Base-by-base conservation (phyloP, 148 eudicot genomes). In the Rhododendron molle region DNA sequence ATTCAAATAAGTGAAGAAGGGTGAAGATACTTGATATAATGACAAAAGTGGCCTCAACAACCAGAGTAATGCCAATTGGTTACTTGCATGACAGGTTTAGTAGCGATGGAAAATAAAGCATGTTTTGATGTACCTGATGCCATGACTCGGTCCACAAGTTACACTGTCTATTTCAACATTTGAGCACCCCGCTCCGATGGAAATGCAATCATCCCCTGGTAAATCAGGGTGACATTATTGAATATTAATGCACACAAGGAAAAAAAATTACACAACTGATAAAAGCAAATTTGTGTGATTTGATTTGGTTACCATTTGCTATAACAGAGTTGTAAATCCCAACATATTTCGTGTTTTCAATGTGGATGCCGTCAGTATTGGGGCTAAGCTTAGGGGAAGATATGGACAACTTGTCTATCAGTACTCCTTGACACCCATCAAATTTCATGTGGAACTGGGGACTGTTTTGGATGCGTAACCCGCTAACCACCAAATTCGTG, bases 151-250 rank as follows among this genome's bases (percentile, higher is more conserved):
- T 78, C 95, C 95, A 71, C 98, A 97, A 11, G 95, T 94, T 47
- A 97, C 96, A 50, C 92, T 91, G 81, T 95, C 95, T 26, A 95
- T 95, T 23, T 97, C 92, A 36, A 97, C 98, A 81, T 95, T 89
- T 67, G 91, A 87, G 71, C 98, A 89, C 12, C 99, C 99, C 3
- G 98, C 85, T 49, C 99, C 99, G 56, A 97, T 97, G 20, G 99
- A 97, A 69, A 97, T 94, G 90, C 99, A 97, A 86, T 97, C 99
- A 86, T 97, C 99, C 26, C 99, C 99, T 96, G 90, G 47, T 44
- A 21, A 77, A 84, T 38, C 18, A 58, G 14, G 32, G 4, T 30
- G 82, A 46, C 54, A 44, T 11, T 78, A 23, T 26, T 44, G 32
- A 78, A 12, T 30, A 28, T 49, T 79, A 5, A 7, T 79, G 38